Percentiles rank a stretch among this genome's conserved stretches.
These are phyloP conservation scores for Chytriomyces sp. DNA, from an alignment of 192 early-diverging fungal genomes.

Conservation along the genomic window DNA sequence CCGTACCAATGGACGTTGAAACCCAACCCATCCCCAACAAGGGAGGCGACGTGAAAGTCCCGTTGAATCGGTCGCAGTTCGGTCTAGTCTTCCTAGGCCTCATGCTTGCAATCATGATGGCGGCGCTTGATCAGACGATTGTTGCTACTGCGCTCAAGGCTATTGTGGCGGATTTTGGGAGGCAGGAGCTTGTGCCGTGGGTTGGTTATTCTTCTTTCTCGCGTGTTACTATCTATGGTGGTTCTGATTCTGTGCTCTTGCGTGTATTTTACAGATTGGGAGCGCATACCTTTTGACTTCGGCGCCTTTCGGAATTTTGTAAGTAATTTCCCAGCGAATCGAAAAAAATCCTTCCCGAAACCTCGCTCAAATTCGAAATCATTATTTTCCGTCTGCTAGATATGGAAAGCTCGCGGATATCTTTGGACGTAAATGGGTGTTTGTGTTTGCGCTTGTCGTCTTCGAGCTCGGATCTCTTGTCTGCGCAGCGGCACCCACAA, in stretches of 20 bases:
- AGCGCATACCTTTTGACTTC: constrained; percentile 70
- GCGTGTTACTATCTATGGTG: neutral
- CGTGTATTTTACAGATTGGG: constrained; percentile 24
- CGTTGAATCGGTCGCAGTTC: constrained; percentile 7
- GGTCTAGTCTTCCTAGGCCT: constrained; percentile 21
- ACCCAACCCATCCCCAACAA: neutral
- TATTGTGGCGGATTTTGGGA: constrained; percentile 74
- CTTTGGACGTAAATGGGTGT: constrained; percentile 75
- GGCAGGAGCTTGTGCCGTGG: constrained; percentile 79
- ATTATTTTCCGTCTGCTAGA: neutral
- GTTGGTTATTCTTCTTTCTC: constrained; percentile 75
- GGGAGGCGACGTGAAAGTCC: neutral
- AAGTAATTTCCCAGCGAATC: constrained; percentile 40
- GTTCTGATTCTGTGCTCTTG: no score
- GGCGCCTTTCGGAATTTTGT: constrained; percentile 59
- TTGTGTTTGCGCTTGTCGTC: constrained; percentile 72
- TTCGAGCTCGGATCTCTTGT: constrained; percentile 72
- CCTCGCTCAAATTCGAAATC: neutral
- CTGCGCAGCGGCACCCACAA: constrained; percentile 44
- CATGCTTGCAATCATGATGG: constrained; percentile 35
- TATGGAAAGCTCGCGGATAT: constrained; percentile 89
- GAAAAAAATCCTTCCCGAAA: neutral
- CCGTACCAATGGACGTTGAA: constrained; percentile 31
- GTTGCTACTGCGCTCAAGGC: constrained; percentile 73
- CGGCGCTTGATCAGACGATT: constrained; percentile 80